phyloP scores from a whole-genome alignment of 106 monocot genomes.

The Phalaenopsis equestris region DNA sequence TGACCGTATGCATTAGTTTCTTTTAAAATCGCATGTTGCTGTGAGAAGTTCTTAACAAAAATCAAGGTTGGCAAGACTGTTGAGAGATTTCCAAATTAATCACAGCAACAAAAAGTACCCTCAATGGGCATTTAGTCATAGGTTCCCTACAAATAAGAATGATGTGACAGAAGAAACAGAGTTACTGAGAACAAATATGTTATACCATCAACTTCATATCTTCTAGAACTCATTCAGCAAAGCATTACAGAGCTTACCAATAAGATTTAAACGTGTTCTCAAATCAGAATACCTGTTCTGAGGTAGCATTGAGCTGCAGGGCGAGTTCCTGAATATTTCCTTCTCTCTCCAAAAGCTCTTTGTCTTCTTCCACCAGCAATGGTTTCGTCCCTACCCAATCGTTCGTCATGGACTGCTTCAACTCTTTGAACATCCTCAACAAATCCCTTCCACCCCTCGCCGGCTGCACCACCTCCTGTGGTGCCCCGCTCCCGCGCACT shows the following conservation, averaged over 20 bases:
- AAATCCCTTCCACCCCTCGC: slow-evolving; percentile 64
- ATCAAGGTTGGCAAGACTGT: background rate
- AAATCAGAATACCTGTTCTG: slow-evolving; percentile 44
- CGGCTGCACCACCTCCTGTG: slow-evolving; percentile 51
- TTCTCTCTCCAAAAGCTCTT: slow-evolving; percentile 57
- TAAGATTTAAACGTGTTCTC: background rate
- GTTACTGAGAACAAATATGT: background rate
- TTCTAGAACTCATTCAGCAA: background rate
- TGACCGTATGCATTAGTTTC: too few species aligned
- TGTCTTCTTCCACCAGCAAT: slow-evolving; percentile 53
- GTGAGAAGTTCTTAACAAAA: too few species aligned
- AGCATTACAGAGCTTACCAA: background rate
- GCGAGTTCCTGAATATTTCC: slow-evolving; percentile 49
- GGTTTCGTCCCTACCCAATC: slow-evolving; percentile 63
- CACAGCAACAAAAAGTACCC: background rate
- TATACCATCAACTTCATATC: background rate
- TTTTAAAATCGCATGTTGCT: too few species aligned
- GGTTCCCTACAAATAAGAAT: background rate
- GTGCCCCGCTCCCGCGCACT: slow-evolving; percentile 10
- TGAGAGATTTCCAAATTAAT: background rate
- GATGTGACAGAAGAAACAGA: background rate
- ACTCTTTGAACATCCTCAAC: slow-evolving; percentile 67
- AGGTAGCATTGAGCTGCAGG: slow-evolving; percentile 44
- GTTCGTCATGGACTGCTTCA: slow-evolving; percentile 59
- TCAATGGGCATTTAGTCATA: background rate